Percentiles rank a stretch among this genome's conserved stretches.
phyloP scores from a whole-genome alignment of 2,329 filamentous ascomycete species.

The Trichoderma pleuroti region DNA sequence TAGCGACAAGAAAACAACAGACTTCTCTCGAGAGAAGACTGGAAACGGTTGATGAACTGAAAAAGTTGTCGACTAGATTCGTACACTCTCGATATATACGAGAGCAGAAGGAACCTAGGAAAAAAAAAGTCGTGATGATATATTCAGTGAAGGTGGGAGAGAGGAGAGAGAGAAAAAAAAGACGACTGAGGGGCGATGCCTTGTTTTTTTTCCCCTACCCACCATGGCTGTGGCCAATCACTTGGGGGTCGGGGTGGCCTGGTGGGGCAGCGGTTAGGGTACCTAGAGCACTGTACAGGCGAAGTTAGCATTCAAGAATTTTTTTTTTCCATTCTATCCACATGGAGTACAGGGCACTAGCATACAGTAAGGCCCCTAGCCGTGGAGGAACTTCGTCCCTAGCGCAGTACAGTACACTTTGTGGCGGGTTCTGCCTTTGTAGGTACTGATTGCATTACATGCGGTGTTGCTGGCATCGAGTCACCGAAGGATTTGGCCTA shows the following conservation, averaged over 20 bases:
- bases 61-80: constrained; percentile 44
- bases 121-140: constrained; percentile 28
- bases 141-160: constrained; percentile 31
- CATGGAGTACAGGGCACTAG: neutral
- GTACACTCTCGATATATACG: constrained; percentile 44
- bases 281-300: constrained; percentile 17
- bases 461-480: neutral
- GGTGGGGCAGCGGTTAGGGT: constrained; percentile 26
- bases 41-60: constrained; percentile 26
- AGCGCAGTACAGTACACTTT: neutral
- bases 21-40: constrained; percentile 34
- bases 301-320: constrained; percentile 17
- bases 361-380: neutral
- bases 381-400: neutral
- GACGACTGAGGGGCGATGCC: constrained; percentile 38
- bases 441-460: neutral
- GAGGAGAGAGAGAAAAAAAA: constrained; percentile 35
- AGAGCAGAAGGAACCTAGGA: constrained; percentile 45
- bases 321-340: constrained; percentile 5
- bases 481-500: neutral
- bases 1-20: constrained; percentile 35
- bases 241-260: neutral
- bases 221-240: constrained; percentile 22
- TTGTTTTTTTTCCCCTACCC: constrained; percentile 33
- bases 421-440: neutral